Evolutionary conservation across 2,329 filamentous ascomycete genomes (phyloP).

Genomic region (Pseudogymnoascus sp.): DNA sequence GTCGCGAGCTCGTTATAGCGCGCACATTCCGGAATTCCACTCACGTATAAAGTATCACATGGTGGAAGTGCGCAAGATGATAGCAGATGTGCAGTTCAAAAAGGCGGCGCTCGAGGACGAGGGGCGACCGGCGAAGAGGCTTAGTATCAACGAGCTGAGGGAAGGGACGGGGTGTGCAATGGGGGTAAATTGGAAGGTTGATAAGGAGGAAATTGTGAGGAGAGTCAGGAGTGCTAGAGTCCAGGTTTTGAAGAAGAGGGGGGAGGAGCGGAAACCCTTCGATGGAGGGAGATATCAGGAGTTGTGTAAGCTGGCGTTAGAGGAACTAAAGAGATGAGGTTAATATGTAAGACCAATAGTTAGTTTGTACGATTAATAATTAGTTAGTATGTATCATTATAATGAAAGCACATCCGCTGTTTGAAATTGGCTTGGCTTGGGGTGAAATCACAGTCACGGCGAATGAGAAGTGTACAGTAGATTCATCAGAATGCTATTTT

Average conservation of each 20-base stretch:
- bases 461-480: background rate
- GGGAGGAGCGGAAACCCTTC: background rate
- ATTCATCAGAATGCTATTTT: conserved; percentile 10
- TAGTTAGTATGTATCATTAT: background rate
- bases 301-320: conserved; percentile 3
- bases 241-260: background rate
- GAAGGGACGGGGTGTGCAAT: background rate
- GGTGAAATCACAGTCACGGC: background rate
- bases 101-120: background rate
- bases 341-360: background rate
- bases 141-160: background rate
- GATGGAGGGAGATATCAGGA: background rate
- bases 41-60: background rate
- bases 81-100: background rate
- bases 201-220: background rate
- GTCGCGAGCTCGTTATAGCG: background rate
- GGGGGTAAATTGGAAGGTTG: conserved; percentile 1
- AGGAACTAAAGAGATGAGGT: background rate
- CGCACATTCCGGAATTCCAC: background rate
- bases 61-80: background rate
- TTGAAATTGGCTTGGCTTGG: background rate
- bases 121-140: background rate
- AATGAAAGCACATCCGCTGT: background rate
- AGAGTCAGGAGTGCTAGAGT: background rate
- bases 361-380: background rate